Percentiles rank a stretch among this genome's conserved stretches.
These are phyloP conservation scores for Auricularia sp. DNA, from an alignment of 768 basidiomycete species.

Conservation along the genomic window DNA sequence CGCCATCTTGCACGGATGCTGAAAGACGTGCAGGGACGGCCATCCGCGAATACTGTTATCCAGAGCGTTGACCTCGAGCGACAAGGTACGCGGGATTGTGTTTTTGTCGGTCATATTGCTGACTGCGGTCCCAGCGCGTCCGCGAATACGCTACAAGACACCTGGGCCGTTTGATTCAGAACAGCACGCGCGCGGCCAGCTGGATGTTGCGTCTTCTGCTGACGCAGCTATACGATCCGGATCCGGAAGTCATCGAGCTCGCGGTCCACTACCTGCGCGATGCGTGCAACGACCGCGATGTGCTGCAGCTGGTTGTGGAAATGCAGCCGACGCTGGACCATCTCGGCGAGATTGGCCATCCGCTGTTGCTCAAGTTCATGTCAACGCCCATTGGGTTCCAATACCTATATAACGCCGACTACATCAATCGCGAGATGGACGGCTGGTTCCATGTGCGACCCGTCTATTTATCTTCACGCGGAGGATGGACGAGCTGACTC, in stretches of 20 bases:
- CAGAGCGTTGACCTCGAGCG: constrained; percentile 89
- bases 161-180: constrained; percentile 70
- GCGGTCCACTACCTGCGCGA: constrained; percentile 85
- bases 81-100: constrained; percentile 45
- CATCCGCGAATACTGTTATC: constrained; percentile 89
- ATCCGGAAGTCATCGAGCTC: constrained; percentile 79
- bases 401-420: constrained; percentile 83
- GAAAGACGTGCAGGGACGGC: constrained; percentile 54
- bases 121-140: constrained; percentile 47
- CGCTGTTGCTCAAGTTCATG: constrained; percentile 88
- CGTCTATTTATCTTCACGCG: neutral
- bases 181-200: constrained; percentile 48
- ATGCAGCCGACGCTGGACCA: constrained; percentile 95
- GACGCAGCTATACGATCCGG: constrained; percentile 92
- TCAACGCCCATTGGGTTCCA: constrained; percentile 88
- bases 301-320: constrained; percentile 82
- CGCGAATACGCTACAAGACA: constrained; percentile 82
- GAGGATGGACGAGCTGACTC: constrained; percentile 2
- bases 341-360: constrained; percentile 85
- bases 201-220: constrained; percentile 89
- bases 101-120: constrained; percentile 1
- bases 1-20: constrained; percentile 8
- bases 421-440: constrained; percentile 92
- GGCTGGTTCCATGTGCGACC: constrained; percentile 77
- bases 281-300: constrained; percentile 74